Conservation (phyloP, 495 filamentous ascomycete species). For the Hypoxylon crocopeplum region DNA sequence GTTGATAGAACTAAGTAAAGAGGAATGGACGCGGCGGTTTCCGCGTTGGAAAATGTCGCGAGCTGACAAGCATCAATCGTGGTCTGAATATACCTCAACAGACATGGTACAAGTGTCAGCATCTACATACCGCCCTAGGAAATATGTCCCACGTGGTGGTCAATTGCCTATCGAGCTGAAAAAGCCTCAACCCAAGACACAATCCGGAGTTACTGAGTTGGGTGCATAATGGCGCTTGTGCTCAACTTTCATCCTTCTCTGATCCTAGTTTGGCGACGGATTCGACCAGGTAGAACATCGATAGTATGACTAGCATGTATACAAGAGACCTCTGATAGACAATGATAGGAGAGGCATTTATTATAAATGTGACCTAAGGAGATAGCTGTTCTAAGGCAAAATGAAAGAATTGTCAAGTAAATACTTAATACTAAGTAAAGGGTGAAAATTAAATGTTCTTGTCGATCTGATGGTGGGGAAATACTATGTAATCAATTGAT, state of each 20-base stretch:
- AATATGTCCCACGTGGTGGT: not conserved
- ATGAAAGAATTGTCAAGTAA: no score
- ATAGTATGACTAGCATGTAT: no score
- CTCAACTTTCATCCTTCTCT: not conserved
- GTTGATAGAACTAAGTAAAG: no score
- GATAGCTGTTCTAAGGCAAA: no score
- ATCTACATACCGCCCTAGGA: constrained; percentile 15
- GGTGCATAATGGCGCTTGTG: constrained; percentile 1
- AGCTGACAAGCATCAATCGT: not conserved
- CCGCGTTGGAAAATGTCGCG: not conserved
- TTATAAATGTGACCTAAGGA: no score
- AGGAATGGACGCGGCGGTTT: not conserved
- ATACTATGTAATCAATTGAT: constrained; percentile 1
- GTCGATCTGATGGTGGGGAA: not conserved
- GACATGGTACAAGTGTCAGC: not conserved
- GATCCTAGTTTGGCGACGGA: no score
- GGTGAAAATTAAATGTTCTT: no score
- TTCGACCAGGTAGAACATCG: no score
- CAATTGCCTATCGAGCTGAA: not conserved
- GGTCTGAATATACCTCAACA: constrained; percentile 8
- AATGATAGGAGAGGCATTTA: no score
- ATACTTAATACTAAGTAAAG: no score
- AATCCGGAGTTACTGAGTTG: constrained; percentile 4
- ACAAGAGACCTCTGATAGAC: no score
- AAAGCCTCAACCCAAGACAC: constrained; percentile 18